Evolutionary conservation across 352 stramenopile species (phyloP).

Genomic region (Phytophthora sp.): DNA sequence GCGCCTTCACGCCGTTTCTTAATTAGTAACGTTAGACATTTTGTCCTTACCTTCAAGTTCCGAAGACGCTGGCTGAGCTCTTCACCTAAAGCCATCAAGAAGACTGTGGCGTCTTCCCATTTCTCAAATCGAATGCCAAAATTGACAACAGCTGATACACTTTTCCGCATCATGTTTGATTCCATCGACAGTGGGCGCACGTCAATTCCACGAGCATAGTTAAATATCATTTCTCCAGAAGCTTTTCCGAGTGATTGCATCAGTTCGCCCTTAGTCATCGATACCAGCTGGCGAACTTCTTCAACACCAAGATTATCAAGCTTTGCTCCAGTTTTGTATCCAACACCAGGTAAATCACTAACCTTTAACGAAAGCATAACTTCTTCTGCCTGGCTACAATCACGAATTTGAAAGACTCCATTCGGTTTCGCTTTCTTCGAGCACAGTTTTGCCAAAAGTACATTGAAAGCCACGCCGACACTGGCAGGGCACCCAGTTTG

Average conservation of each 20-base stretch:
- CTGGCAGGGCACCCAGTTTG: slow-evolving; percentile 92
- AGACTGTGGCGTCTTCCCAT: slow-evolving; percentile 75
- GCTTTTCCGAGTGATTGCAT: slow-evolving; percentile 69
- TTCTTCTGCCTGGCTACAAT: slow-evolving; percentile 47
- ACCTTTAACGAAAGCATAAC: slow-evolving; percentile 75
- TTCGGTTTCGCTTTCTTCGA: slow-evolving; percentile 95
- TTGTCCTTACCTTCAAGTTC: slow-evolving; percentile 58
- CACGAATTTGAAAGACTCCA: slow-evolving; percentile 72
- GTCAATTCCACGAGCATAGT: slow-evolving; percentile 83
- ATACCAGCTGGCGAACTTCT: slow-evolving; percentile 65
- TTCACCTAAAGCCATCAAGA: slow-evolving; percentile 79
- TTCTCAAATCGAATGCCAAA: slow-evolving; percentile 92
- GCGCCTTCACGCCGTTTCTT: slow-evolving; percentile 80
- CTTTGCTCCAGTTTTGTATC: slow-evolving; percentile 65
- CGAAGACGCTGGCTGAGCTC: slow-evolving; percentile 75
- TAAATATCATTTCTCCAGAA: slow-evolving; percentile 72
- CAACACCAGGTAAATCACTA: slow-evolving; percentile 83
- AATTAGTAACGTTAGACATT: slow-evolving; percentile 82
- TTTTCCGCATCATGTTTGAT: slow-evolving; percentile 81
- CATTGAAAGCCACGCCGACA: slow-evolving; percentile 93
- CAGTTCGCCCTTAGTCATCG: slow-evolving; percentile 58
- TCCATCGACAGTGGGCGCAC: slow-evolving; percentile 69
- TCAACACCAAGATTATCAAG: slow-evolving; percentile 72
- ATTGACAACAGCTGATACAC: slow-evolving; percentile 92
- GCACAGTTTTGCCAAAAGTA: slow-evolving; percentile 94